phyloP scores from a whole-genome alignment of 2,329 filamentous ascomycete species.

The Zelopaecilomyces penicillatus region DNA sequence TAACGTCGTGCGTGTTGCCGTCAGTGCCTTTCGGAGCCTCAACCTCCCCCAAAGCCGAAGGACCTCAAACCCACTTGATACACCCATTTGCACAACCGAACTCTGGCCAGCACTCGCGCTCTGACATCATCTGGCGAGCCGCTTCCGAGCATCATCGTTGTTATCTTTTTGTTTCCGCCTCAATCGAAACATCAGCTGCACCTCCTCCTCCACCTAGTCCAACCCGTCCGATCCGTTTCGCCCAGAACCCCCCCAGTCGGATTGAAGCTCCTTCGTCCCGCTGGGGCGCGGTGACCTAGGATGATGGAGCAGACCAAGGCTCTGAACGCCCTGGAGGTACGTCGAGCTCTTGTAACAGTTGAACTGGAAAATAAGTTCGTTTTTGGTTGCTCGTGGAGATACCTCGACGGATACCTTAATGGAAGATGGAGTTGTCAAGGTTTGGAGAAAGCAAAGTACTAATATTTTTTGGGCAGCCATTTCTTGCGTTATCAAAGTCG shows the following conservation, averaged over 20 bases:
- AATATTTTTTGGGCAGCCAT: constrained; percentile 57
- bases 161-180: constrained; percentile 6
- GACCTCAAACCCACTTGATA: constrained; percentile 9
- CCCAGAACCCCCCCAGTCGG: constrained; percentile 10
- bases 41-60: no score
- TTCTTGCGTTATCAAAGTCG: constrained; percentile 78
- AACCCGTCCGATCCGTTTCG: constrained; percentile 6
- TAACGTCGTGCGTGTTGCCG: no score
- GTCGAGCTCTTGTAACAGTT: neutral
- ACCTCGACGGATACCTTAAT: neutral
- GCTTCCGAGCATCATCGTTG: neutral
- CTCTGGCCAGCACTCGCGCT: neutral
- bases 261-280: no score
- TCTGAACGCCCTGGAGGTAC: constrained; percentile 54
- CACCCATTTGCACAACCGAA: neutral
- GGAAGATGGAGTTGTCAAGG: neutral
- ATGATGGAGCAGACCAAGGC: constrained; percentile 67
- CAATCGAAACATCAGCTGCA: constrained; percentile 1
- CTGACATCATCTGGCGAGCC: neutral
- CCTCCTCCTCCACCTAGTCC: constrained; percentile 1
- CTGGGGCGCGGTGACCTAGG: no score
- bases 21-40: no score
- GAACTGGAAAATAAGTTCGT: neutral
- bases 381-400: neutral
- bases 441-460: neutral